These are phyloP conservation scores for Pleomassaria siparia DNA, from an alignment of 2,329 filamentous ascomycete species.

Conservation along the genomic window DNA sequence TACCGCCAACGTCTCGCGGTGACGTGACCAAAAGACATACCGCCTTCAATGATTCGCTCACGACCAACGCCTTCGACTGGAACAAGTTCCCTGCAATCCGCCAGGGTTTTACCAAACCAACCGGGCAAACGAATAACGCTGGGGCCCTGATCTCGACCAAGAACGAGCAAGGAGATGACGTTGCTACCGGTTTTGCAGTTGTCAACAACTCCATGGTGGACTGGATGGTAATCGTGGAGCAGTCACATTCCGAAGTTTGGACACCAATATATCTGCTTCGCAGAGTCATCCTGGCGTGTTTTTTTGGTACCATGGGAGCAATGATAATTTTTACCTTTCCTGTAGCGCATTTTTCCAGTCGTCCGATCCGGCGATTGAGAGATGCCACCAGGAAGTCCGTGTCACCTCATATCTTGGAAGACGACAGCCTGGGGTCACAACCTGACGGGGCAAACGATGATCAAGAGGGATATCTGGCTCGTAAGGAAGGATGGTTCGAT, in stretches of 20 bases:
- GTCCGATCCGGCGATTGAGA: conserved; percentile 76
- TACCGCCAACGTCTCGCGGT: conserved; percentile 34
- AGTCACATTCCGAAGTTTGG: conserved; percentile 73
- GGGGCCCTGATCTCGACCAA: conserved; percentile 67
- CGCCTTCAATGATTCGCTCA: conserved; percentile 26
- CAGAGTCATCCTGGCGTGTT: conserved; percentile 77
- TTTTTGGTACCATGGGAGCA: conserved; percentile 78
- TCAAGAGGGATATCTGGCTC: conserved; percentile 51
- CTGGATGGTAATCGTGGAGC: conserved; percentile 82
- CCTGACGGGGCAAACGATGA: conserved; percentile 45
- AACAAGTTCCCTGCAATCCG: conserved; percentile 64
- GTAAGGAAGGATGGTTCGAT: conserved; percentile 49
- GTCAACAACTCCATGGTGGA: conserved; percentile 69
- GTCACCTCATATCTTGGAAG: conserved; percentile 61
- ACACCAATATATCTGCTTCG: conserved; percentile 73
- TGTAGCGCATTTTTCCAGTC: conserved; percentile 77
- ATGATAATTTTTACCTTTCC: conserved; percentile 73
- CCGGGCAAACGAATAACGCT: conserved; percentile 62
- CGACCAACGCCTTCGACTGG: conserved; percentile 56
- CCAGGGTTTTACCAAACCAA: conserved; percentile 57
- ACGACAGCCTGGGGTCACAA: conserved; percentile 42
- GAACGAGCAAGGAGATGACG: conserved; percentile 70
- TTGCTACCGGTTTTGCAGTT: conserved; percentile 80
- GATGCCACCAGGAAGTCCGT: conserved; percentile 74
- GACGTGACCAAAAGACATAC: conserved; percentile 27